A percentile compares a stretch with the other conserved stretches of the same genome.
Conservation (phyloP, 768 basidiomycete genomes). For the Termitomyces heimii region DNA sequence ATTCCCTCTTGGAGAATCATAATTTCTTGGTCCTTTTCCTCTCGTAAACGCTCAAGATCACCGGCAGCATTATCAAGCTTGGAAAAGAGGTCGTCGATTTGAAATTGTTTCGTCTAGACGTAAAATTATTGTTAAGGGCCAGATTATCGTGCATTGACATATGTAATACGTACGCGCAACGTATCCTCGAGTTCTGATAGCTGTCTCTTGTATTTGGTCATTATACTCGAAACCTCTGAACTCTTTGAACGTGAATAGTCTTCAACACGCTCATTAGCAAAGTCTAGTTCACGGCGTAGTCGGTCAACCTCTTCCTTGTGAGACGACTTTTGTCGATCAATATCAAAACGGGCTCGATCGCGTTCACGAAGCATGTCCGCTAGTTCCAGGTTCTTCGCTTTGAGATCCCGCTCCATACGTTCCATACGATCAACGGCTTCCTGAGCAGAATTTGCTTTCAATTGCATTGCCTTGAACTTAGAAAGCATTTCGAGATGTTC, state of each 20-base stretch:
- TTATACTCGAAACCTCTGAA: conserved; percentile 83
- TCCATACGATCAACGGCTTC: conserved; percentile 99
- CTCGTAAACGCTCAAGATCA: conserved; percentile 77
- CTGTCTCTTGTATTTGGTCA: conserved; percentile 94
- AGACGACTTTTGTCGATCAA: conserved; percentile 87
- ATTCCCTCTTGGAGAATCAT: conserved; percentile 93
- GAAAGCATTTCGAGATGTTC: conserved; percentile 97
- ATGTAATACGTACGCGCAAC: conserved; percentile 55
- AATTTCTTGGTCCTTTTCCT: conserved; percentile 98
- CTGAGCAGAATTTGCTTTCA: conserved; percentile 97
- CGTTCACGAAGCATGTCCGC: conserved; percentile 99
- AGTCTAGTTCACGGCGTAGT: conserved; percentile 83
- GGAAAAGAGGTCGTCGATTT: conserved; percentile 86
- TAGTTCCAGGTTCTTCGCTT: conserved; percentile 96
- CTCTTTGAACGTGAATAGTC: conserved; percentile 89
- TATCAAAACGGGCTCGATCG: conserved; percentile 91
- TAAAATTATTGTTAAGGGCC: neutral
- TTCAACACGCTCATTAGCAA: conserved; percentile 97
- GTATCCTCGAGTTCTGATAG: conserved; percentile 95
- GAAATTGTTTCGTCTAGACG: conserved; percentile 83
- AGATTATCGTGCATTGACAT: neutral
- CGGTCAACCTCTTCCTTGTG: conserved; percentile 96
- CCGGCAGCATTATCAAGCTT: conserved; percentile 71
- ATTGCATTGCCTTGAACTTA: conserved; percentile 95
- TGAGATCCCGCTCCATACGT: conserved; percentile 96